Conservation (phyloP, 805 yeast genomes). For the Barnettozyma salicaria region DNA sequence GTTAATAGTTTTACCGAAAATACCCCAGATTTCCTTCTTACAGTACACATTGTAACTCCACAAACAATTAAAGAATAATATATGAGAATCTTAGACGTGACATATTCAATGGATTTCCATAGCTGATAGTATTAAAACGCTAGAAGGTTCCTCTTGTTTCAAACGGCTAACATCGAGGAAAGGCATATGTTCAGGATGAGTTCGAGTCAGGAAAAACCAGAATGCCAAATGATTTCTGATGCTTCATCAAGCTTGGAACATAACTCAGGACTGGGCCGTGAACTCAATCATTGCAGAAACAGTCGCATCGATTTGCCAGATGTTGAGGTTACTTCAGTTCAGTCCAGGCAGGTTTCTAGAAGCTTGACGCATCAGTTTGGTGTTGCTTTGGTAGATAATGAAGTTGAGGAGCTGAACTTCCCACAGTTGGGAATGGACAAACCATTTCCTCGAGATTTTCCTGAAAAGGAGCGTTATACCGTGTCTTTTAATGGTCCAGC, state of each 20-base stretch:
- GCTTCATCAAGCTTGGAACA: not conserved
- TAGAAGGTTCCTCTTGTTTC: too few species aligned
- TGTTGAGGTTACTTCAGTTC: constrained; percentile 6
- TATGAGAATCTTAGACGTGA: too few species aligned
- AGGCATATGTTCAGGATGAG: not conserved
- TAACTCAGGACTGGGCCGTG: not conserved
- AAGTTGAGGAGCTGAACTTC: not conserved
- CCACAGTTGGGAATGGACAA: constrained; percentile 65
- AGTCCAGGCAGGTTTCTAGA: constrained; percentile 1
- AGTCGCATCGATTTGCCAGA: constrained; percentile 1
- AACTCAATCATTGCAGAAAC: not conserved
- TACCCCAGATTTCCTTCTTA: too few species aligned
- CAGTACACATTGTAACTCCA: too few species aligned
- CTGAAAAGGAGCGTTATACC: constrained; percentile 58
- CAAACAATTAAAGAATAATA: too few species aligned
- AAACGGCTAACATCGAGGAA: too few species aligned
- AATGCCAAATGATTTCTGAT: constrained; percentile 1
- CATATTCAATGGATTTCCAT: too few species aligned
- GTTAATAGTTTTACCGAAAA: too few species aligned
- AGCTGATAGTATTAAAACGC: too few species aligned
- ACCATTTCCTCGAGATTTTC: constrained; percentile 37
- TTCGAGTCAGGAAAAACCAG: too few species aligned
- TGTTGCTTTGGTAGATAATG: not conserved
- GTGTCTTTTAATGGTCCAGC: constrained; percentile 73
- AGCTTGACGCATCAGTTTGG: constrained; percentile 3